Base-by-base conservation (phyloP, 2,329 filamentous ascomycete species). In the Samsoniella hepiali region DNA sequence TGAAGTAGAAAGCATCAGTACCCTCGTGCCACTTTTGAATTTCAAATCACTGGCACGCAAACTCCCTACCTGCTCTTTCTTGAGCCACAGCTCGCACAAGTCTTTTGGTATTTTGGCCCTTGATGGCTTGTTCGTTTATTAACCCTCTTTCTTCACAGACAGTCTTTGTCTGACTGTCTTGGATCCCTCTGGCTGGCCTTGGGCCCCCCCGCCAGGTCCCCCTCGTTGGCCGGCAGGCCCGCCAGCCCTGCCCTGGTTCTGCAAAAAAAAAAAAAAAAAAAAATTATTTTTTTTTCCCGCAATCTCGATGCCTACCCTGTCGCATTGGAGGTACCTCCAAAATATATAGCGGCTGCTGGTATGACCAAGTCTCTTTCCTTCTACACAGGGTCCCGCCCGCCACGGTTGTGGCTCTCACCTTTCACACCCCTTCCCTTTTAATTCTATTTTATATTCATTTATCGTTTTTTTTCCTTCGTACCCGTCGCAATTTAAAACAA, bases 291-390 rank as follows among this genome's bases (percentile, higher is more conserved):
- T 27, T 11, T 47, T 38, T 56, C 15, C 27, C 53, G 32, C 38
- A 27, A 58, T 58, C 56, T 58, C 56, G 56, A 58, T 58, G 42
- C 13, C 31, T 29, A 36, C 44, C 56, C 40, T 17, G 45, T 40
- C 57, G 50, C 34, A 27, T 27, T 50, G 22, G 5, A 38, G 51
- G 32, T 54, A 45, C 55, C 36, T 47, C n/a, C 42, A 27, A n/a
- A 13, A 13, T 36, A 17, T 36, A 7, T 8, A 6, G 42, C 42
- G 42, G 29, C 42, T n/a, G 42, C 42, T 10, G 36, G 5, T 6
- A 38, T 17, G 10, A 17, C 27, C 54, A 57, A 11, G 54, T 57
- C 8, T 22, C n/a, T 27, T 47, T 34, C 22, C 54, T 42, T 42
- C 50, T 22, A 22, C 22, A 22, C 22, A 34, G 15, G 27, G 10